Conservation (phyloP, 768 basidiomycete genomes). For the Dioszegia crocea region DNA sequence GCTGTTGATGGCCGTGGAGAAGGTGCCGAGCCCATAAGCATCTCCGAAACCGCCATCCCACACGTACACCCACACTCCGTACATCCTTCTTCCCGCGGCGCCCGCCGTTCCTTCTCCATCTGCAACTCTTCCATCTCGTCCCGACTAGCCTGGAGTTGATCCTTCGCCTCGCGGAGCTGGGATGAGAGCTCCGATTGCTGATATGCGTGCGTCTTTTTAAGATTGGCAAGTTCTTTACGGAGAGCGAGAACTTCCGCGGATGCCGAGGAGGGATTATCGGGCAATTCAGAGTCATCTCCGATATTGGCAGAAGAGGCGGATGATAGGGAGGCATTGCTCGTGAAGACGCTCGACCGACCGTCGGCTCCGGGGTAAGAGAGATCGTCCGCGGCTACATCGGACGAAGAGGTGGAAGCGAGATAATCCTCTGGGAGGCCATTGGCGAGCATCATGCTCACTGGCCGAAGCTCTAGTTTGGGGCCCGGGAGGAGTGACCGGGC, state of each 20-base stretch:
- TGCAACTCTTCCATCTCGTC: slow-evolving; percentile 1
- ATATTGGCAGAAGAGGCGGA: background rate
- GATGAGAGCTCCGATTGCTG: slow-evolving; percentile 7
- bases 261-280: background rate
- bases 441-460: slow-evolving; percentile 34
- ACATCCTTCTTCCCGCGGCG: slow-evolving; percentile 8
- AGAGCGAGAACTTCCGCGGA: background rate
- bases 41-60: slow-evolving; percentile 9
- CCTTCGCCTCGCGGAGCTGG: slow-evolving; percentile 7
- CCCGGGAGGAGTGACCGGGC: background rate
- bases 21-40: slow-evolving; percentile 9
- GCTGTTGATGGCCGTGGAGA: background rate
- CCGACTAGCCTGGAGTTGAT: background rate
- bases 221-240: background rate
- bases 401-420: slow-evolving; percentile 10
- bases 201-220: slow-evolving; percentile 14
- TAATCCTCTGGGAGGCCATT: slow-evolving; percentile 28
- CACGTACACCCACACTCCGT: slow-evolving; percentile 21
- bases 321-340: background rate
- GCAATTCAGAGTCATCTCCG: background rate
- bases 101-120: background rate
- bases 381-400: background rate
- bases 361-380: background rate
- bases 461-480: slow-evolving; percentile 33
- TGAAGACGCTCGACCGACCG: background rate